Base-by-base conservation (phyloP, 805 yeast species). In the Candida cerambycidarum region DNA sequence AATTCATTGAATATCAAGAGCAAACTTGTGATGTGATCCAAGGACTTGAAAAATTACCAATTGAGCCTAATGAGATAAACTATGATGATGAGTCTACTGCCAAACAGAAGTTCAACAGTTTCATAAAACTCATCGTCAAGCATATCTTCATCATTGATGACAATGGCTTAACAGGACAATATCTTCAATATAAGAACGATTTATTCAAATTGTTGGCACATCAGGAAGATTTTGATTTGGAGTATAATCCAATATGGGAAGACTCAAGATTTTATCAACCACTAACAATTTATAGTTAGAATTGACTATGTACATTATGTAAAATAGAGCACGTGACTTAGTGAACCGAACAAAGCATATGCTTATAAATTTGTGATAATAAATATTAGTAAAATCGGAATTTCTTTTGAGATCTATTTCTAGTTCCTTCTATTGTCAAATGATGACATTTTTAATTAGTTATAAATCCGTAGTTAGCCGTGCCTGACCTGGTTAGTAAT, bases 1-100 rank as follows among this genome's bases (percentile, higher is more conserved):
- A 53, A 12, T 45, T 53, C 25, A 49, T 63, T 11, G 50, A 52
- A 27, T 52, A 44, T 33, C 67, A 59, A 42, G 66, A 61, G 28
- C 54, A 51, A 5, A 49, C 55, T 7, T 62, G 56, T 39, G 63
- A 56, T 42, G 57, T 51, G 4, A 44, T 53, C n/a, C 54, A 52
- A 38, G 63, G 62, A 10, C 42, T 60, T 7, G 56, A 44, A 2
- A 45, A 50, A 34, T n/a, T 49, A 11, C 47, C 51, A 4, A 34
- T 49, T 14, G 25, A 17, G 8, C 53, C 53, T n/a, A 32, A 23
- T 16, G 34, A 34, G 5, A 19, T 44, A 1, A n/a, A 9, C 8
- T 11, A 35, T 5, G 14, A 14, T 18, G 21, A 44, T 32, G 40
- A 30, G 15, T 14, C 23, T 8, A 36, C 21, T n/a, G 44, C 45